Conservation (phyloP, 1,284 basidiomycete genomes). For the Mycosarcoma maydis region DNA sequence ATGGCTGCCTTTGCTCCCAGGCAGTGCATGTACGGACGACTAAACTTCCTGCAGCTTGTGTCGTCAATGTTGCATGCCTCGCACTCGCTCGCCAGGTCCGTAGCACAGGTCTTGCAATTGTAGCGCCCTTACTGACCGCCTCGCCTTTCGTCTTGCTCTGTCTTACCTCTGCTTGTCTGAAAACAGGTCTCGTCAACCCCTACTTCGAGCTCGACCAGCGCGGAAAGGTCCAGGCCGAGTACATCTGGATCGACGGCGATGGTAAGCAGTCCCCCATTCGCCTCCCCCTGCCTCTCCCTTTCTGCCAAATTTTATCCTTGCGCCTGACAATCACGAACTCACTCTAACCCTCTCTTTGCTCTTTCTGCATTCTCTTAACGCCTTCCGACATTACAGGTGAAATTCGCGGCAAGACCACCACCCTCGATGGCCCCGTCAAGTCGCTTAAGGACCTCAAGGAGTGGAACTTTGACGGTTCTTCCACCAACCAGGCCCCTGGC, state of each 20-base stretch:
- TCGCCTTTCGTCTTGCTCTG: not conserved
- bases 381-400: constrained; percentile 27
- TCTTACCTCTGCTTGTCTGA: not conserved
- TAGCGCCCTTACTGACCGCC: constrained; percentile 2
- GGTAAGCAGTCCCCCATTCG: constrained; percentile 42
- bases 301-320: no score
- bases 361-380: not conserved
- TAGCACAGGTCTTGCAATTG: no score
- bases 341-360: not conserved
- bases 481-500: constrained; percentile 73
- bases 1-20: not conserved
- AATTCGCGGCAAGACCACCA: constrained; percentile 69
- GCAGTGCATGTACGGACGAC: no score
- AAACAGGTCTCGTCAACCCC: constrained; percentile 51
- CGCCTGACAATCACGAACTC: no score
- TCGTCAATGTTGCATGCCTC: no score
- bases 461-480: constrained; percentile 95
- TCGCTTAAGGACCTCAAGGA: constrained; percentile 77
- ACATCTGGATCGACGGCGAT: constrained; percentile 70
- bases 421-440: constrained; percentile 82
- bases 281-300: not conserved
- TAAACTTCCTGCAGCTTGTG: no score
- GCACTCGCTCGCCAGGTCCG: no score
- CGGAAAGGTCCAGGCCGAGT: constrained; percentile 65
- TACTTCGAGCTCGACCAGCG: constrained; percentile 62